Base-by-base conservation (phyloP, 2,329 filamentous ascomycete species). In the Proliferodiscus dingleyae region DNA sequence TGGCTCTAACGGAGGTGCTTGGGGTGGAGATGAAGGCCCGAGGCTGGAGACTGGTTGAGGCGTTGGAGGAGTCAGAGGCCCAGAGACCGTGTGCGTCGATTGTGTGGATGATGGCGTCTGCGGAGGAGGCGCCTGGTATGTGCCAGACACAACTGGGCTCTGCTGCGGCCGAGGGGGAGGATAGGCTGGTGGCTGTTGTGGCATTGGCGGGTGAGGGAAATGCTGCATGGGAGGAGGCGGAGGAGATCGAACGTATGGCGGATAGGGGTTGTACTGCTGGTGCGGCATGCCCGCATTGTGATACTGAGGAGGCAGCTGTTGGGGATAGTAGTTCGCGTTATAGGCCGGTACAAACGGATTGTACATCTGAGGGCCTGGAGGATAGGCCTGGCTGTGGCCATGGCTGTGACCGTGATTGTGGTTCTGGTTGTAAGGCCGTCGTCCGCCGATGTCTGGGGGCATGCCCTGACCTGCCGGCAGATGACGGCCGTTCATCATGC, bases 401-500 rank as follows among this genome's bases (percentile, higher is more conserved):
- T 66, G 64, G 37, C 36, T 39, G 43, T 65, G 64, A 28, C 60
- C 69, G 24, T 68, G 66, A 33, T 68, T 62, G 23, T 64, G 63
- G 36, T 55, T 51, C 28, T 59, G 58, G 44, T 59, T 67, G 57
- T 53, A 62, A 36, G 47, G 60, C 41, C 62, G 54, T 39, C 61
- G 57, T 45, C 62, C 59, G 19, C 56, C 55, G 47, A 57, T 53
- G 51, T 64, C 63, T 49, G 54, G 52, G 40, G 60, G 61, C 57
- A 64, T 62, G 66, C 74, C 74, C 70, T 82, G 80, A 76, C 83
- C 83, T 79, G 81, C 81, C 80, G 82, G 80, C 81, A 85, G 80
- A 83, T 84, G 81, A 77, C 74, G 77, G 70, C 73, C 73, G 72
- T 81, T 85, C 83, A 88, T 88, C 82, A 77, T 87, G 78, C 79